Base-by-base conservation (phyloP, 1,284 basidiomycete genomes). In the Rhodofomes roseus region DNA sequence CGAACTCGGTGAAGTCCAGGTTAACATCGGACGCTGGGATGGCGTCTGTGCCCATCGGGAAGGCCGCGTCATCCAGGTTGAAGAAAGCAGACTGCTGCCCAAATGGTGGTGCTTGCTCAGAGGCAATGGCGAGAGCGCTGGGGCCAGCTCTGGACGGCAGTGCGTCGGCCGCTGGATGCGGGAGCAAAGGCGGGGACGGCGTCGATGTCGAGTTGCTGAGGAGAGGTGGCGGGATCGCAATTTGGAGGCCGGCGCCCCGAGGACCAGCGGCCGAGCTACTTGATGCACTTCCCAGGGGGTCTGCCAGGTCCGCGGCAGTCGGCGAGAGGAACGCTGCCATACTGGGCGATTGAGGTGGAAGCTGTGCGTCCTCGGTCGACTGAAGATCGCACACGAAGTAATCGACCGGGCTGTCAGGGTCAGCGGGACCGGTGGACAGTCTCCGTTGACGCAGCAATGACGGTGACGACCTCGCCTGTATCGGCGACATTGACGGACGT, bases 1-100 rank as follows among this genome's bases (percentile, higher is more conserved):
- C 87, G 66, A 90, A 74, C 59, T 72, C 70, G n/a, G 71, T 64
- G 52, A 72, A 69, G 55, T 71, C 71, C 55, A 73, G 58, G 44
- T 67, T 66, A 48, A 68, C 48, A 44, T 67, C 71, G 5, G 62
- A 27, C 48, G 62, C 46, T n/a, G 61, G 46, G 8, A 59, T 56
- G 39, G 60, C 48, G 54, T 66, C 70, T 54, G 60, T 55, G 29
- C 46, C 29, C n/a, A 39, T 53, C 9, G 58, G 56, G 34, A 52
- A 56, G 20, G 58, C 46, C 14, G 54, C 29, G 23, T 68, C 60
- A 43, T 54, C 43, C 11, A 41, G 16, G 37, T 39, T 50, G 36
- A 58, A 54, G 52, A 43, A 37, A 16, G 40, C 59, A 2, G 37
- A 16, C 22, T 57, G 36, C 55, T 25, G 55, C 12, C 14, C 52